phyloP scores from a whole-genome alignment of 2,329 filamentous ascomycete species.

The Capronia americana region DNA sequence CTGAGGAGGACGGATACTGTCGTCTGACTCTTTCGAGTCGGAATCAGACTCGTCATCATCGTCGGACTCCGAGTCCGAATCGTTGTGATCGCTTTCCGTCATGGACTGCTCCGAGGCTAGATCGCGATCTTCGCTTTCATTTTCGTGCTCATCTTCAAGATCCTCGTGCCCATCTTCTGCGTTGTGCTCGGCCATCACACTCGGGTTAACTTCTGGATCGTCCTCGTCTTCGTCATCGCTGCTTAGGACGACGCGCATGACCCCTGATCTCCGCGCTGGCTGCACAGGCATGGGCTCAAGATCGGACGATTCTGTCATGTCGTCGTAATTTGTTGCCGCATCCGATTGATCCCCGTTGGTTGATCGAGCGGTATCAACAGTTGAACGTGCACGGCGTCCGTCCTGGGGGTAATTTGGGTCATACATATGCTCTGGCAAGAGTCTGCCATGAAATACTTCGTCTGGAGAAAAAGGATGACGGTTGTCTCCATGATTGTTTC shows the following conservation, averaged over 20 bases:
- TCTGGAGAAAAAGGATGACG: not conserved
- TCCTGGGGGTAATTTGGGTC: not conserved
- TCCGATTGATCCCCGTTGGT: constrained; percentile 11
- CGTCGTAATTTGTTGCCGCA: constrained; percentile 30
- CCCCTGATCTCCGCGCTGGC: constrained; percentile 4
- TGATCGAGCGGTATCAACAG: not conserved
- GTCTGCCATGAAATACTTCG: not conserved
- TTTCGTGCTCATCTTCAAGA: constrained; percentile 16
- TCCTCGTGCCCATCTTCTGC: constrained; percentile 15
- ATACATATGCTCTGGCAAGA: not conserved
- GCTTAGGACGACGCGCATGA: constrained; percentile 27
- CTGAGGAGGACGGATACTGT: constrained; percentile 33
- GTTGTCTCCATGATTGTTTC: not conserved
- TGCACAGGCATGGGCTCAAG: not conserved
- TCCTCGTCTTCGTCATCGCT: constrained; percentile 35
- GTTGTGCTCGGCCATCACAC: not conserved
- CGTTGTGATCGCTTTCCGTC: not conserved
- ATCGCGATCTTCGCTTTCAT: constrained; percentile 16
- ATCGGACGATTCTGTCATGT: constrained; percentile 26
- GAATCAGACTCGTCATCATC: constrained; percentile 14
- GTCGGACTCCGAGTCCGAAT: not conserved
- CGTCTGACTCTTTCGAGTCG: constrained; percentile 35
- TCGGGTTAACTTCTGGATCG: not conserved
- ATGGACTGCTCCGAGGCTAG: not conserved
- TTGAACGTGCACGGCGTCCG: not conserved